These are phyloP conservation scores for Penicillium occitanis DNA, from an alignment of 2,329 filamentous ascomycete species.

Conservation along the genomic window DNA sequence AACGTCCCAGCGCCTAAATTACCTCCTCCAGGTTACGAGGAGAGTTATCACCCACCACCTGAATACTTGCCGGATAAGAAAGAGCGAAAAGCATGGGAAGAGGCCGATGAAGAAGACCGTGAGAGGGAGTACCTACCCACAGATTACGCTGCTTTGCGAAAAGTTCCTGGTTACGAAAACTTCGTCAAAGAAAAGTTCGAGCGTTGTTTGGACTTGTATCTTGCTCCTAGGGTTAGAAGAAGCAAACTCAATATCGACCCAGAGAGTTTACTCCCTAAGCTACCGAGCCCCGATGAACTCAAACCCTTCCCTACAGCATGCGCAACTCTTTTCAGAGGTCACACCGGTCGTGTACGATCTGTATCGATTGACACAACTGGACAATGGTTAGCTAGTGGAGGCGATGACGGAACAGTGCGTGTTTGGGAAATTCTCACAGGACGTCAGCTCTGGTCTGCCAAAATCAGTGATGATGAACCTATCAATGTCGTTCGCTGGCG, in stretches of 20 bases:
- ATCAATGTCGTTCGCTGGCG: conserved; percentile 89
- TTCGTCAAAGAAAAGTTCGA: conserved; percentile 97
- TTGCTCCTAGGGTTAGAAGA: conserved; percentile 86
- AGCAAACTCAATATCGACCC: conserved; percentile 97
- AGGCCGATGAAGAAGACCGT: conserved; percentile 82
- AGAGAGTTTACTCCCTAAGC: conserved; percentile 83
- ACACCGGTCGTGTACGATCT: conserved; percentile 82
- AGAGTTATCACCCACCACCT: conserved; percentile 92
- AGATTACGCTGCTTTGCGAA: conserved; percentile 78
- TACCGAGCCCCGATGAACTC: conserved; percentile 88
- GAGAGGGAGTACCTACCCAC: conserved; percentile 85
- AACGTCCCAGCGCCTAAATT: conserved; percentile 92
- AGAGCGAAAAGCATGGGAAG: conserved; percentile 82
- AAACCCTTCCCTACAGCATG: conserved; percentile 92
- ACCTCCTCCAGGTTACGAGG: conserved; percentile 87
- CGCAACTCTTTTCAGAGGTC: conserved; percentile 81
- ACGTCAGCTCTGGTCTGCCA: conserved; percentile 81
- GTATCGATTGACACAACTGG: conserved; percentile 83
- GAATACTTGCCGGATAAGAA: conserved; percentile 88
- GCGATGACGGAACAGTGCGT: conserved; percentile 88
- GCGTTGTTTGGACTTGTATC: conserved; percentile 88
- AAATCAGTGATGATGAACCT: conserved; percentile 71
- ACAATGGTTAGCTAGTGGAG: conserved; percentile 83
- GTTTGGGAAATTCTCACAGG: conserved; percentile 87
- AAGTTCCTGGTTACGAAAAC: conserved; percentile 84